Evolutionary conservation across 228 moss, liverwort and hornwort genomes (phyloP).

Genomic region (Sphagnum magellanicum): DNA sequence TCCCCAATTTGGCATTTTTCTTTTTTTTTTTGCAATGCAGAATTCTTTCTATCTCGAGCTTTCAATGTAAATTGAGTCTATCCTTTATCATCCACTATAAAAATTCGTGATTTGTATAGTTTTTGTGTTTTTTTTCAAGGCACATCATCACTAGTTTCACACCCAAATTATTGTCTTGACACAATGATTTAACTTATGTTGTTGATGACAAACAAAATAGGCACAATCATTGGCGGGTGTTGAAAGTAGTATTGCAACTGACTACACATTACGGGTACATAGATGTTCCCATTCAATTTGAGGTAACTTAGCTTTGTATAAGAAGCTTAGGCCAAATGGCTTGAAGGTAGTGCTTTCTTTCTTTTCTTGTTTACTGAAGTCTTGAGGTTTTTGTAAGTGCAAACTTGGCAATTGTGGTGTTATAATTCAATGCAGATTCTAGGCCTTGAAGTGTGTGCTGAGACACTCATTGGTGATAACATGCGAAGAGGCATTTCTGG

Average conservation of each 20-base stretch:
- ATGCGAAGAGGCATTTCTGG: constrained; percentile 52
- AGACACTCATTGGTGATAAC: constrained; percentile 39
- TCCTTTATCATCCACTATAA: too few relatives aligned
- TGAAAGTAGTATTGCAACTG: constrained; percentile 12
- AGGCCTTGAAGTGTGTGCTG: constrained; percentile 45
- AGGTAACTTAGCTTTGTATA: too few relatives aligned
- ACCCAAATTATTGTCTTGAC: too few relatives aligned
- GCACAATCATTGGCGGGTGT: constrained; percentile 15
- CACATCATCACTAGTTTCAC: too few relatives aligned
- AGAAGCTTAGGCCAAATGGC: neutral
- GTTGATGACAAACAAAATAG: constrained; percentile 1
- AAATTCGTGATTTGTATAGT: too few relatives aligned
- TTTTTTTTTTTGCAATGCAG: too few relatives aligned
- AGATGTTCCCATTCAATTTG: neutral
- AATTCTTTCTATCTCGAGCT: too few relatives aligned
- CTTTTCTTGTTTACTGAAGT: neutral
- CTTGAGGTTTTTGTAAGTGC: neutral
- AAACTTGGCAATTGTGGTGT: too few relatives aligned
- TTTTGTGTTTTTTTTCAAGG: too few relatives aligned
- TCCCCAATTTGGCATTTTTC: too few relatives aligned
- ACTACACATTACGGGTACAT: constrained; percentile 18
- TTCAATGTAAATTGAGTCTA: too few relatives aligned
- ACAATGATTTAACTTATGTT: too few relatives aligned
- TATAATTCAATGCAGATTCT: constrained; percentile 20
- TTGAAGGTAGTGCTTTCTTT: constrained; percentile 16